A percentile compares a stretch with the other conserved stretches of the same genome.
Conservation (phyloP, 768 basidiomycete genomes). For the Boletellus emodensis region DNA sequence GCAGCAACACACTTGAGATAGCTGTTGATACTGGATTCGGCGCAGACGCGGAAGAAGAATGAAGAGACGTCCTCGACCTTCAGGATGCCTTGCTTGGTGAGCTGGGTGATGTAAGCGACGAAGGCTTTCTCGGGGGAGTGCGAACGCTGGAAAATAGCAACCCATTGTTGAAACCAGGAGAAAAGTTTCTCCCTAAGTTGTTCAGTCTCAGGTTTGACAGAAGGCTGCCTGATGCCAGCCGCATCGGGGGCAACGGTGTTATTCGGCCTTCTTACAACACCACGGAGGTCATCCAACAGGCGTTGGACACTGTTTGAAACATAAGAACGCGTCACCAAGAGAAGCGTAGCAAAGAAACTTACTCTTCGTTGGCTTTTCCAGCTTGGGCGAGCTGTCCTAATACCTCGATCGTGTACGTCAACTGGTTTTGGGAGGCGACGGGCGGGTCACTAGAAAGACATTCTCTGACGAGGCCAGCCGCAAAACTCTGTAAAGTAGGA, state of each 20-base stretch:
- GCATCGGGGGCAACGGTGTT: slow-evolving; percentile 36
- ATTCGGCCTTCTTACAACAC: slow-evolving; percentile 50
- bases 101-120: slow-evolving; percentile 93
- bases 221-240: slow-evolving; percentile 40
- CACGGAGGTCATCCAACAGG: slow-evolving; percentile 80
- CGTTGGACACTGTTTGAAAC: slow-evolving; percentile 49
- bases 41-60: slow-evolving; percentile 97
- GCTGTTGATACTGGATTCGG: slow-evolving; percentile 87
- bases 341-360: slow-evolving; percentile 30
- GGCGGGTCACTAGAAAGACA: slow-evolving; percentile 80
- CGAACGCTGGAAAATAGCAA: slow-evolving; percentile 87
- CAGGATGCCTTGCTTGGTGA: slow-evolving; percentile 94
- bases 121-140: slow-evolving; percentile 92
- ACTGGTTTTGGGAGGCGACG: slow-evolving; percentile 73
- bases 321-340: neutral
- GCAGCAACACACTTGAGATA: slow-evolving; percentile 74
- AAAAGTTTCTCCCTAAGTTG: slow-evolving; percentile 72
- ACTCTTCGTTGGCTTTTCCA: slow-evolving; percentile 86
- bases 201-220: slow-evolving; percentile 67
- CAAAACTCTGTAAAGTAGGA: slow-evolving; percentile 73
- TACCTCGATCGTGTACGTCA: slow-evolving; percentile 76
- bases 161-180: slow-evolving; percentile 93
- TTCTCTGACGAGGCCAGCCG: slow-evolving; percentile 80
- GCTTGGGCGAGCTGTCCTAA: slow-evolving; percentile 67
- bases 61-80: slow-evolving; percentile 95